Percentiles rank a stretch among this genome's conserved stretches.
phyloP scores from a whole-genome alignment of 2,329 filamentous ascomycete genomes.

The Aspergillus tanneri region DNA sequence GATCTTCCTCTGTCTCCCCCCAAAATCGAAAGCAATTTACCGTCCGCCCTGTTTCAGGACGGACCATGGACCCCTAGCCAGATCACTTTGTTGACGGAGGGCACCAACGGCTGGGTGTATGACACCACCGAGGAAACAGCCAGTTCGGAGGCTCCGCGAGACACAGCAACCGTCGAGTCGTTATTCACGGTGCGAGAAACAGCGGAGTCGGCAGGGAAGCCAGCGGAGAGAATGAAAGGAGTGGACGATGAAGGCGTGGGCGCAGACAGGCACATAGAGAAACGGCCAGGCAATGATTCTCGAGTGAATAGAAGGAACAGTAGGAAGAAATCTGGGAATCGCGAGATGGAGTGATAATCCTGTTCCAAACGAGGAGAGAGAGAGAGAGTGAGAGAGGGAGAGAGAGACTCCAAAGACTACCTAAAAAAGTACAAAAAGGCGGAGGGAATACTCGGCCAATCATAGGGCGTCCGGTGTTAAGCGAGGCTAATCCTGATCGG shows the following conservation, averaged over 20 bases:
- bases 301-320: background rate
- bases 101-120: constrained; percentile 23
- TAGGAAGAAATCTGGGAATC: background rate
- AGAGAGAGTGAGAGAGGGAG: constrained; percentile 6
- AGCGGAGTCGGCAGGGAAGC: constrained; percentile 27
- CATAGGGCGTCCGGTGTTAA: constrained; percentile 17
- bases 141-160: constrained; percentile 18
- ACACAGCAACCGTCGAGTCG: constrained; percentile 14
- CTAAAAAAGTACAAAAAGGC: constrained; percentile 5
- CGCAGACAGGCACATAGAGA: constrained; percentile 42
- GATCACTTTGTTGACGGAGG: constrained; percentile 36
- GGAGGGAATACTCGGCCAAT: constrained; percentile 16
- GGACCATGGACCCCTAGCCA: constrained; percentile 51
- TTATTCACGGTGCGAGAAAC: constrained; percentile 16
- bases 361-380: constrained; percentile 6
- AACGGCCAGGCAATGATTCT: constrained; percentile 9
- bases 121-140: constrained; percentile 14
- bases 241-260: constrained; percentile 29
- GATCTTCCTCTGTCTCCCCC: no score
- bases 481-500: constrained; percentile 12
- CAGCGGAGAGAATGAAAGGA: constrained; percentile 27
- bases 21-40: constrained; percentile 40
- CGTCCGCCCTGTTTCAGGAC: constrained; percentile 54
- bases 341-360: constrained; percentile 8
- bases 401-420: no score